Percentiles rank a stretch among this genome's conserved stretches.
phyloP scores from a whole-genome alignment of 2,329 filamentous ascomycete genomes.

The Chaetomium olivaceum region DNA sequence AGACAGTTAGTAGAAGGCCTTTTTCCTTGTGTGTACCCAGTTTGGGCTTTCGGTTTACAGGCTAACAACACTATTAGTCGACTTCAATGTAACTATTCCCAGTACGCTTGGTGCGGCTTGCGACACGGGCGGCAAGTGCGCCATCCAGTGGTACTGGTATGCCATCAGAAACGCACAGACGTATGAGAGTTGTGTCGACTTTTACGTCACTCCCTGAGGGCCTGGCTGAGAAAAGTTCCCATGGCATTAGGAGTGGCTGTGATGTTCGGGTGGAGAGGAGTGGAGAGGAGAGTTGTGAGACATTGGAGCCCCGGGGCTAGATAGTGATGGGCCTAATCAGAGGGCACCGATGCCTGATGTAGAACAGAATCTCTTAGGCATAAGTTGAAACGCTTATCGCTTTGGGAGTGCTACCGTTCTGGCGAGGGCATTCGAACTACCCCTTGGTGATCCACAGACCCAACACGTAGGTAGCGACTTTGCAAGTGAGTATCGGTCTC shows the following conservation, averaged over 20 bases:
- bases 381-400: too few relatives aligned
- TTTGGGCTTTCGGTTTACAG: not conserved
- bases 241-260: not conserved
- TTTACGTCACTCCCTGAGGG: slow-evolving; percentile 2
- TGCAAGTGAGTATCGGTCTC: too few relatives aligned
- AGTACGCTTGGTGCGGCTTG: not conserved
- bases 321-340: too few relatives aligned
- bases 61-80: slow-evolving; percentile 1
- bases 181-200: slow-evolving; percentile 13
- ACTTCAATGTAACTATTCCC: slow-evolving; percentile 13
- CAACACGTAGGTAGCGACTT: too few relatives aligned
- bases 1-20: not conserved
- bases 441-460: too few relatives aligned
- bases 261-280: not conserved
- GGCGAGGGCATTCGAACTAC: too few relatives aligned
- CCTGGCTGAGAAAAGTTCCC: not conserved
- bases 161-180: not conserved
- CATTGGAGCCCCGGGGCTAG: too few relatives aligned
- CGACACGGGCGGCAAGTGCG: slow-evolving; percentile 8
- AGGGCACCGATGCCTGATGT: too few relatives aligned
- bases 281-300: too few relatives aligned
- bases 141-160: slow-evolving; percentile 13
- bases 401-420: too few relatives aligned
- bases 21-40: too few relatives aligned
- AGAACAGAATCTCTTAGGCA: too few relatives aligned